Base-by-base conservation (phyloP, 176 grass and related monocot species). In the Pontederia crassipes region DNA sequence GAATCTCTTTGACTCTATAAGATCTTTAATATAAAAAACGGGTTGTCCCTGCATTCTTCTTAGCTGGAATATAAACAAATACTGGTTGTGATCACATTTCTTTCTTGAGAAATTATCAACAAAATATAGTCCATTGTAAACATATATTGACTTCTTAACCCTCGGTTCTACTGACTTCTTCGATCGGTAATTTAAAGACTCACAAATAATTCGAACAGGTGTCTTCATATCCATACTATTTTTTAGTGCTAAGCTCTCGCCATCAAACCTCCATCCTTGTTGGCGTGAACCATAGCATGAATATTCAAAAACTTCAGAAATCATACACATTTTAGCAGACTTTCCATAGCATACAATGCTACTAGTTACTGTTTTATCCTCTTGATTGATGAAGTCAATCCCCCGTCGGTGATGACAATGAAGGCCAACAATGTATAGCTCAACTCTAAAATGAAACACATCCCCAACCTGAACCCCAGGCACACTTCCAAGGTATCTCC, bases 51-150 rank as follows among this genome's bases (percentile, higher is more conserved):
- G 53, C 10, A 95, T 80, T 62, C 79, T 88, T 80, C 69, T 85
- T 68, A 95, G 46, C 26, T 62, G 82, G 58, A 95, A 95, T 76
- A 74, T 77, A 64, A 72, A 95, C 53, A 74, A 65, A 76, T 77
- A 77, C 27, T 26, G 49, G 59, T 73, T 59, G 20, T 70, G 78
- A 28, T 62, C 11, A 24, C 74, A 65, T 77, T 74, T 81, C 76
- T 78, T 75, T 64, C 73, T 89, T 79, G 70, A 95, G 55, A 75
- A 95, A 58, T 86, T 89, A 54, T 86, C 89, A 55, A 95, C 71
- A 15, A 61, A 76, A 79, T 95, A 95, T 70, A 89, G 81, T 17
- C 89, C 89, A 3, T 85, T 80, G 72, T 90, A 95, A 64, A 95
- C 81, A 72, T 81, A 86, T 51, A 54, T 70, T 57, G 66, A 27